These are phyloP conservation scores for Penicillium sp. DNA, from an alignment of 2,329 filamentous ascomycete genomes.

Conservation along the genomic window DNA sequence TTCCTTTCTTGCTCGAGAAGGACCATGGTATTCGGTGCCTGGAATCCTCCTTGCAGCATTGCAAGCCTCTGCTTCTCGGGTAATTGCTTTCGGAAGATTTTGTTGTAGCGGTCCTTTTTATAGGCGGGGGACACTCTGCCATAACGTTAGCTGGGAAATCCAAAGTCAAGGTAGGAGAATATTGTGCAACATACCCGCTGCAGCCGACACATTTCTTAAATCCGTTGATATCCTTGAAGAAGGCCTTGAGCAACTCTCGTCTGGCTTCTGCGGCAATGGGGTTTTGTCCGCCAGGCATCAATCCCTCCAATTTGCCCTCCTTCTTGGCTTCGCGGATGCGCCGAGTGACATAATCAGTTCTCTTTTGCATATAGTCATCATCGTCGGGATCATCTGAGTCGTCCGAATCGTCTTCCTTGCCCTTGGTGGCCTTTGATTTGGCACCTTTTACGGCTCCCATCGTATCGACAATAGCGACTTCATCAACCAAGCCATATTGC, in stretches of 20 bases:
- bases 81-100: constrained; percentile 85
- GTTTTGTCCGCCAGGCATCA: constrained; percentile 64
- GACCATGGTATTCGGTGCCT: constrained; percentile 67
- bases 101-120: constrained; percentile 85
- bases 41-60: constrained; percentile 70
- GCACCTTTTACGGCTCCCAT: constrained; percentile 46
- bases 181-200: constrained; percentile 45
- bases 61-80: constrained; percentile 70
- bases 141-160: constrained; percentile 20
- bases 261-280: constrained; percentile 78
- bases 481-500: constrained; percentile 75
- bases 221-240: constrained; percentile 70
- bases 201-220: constrained; percentile 68
- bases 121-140: constrained; percentile 73
- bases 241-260: constrained; percentile 73
- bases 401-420: constrained; percentile 60
- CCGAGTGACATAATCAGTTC: constrained; percentile 68
- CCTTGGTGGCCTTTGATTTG: constrained; percentile 44
- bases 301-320: constrained; percentile 43
- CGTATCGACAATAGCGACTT: constrained; percentile 60
- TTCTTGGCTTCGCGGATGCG: constrained; percentile 62
- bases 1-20: constrained; percentile 52
- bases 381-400: constrained; percentile 58
- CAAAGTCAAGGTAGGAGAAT: constrained; percentile 1
- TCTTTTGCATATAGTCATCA: constrained; percentile 53